Base-by-base conservation (phyloP, 2,329 filamentous ascomycete species). In the Volutella citrinella region DNA sequence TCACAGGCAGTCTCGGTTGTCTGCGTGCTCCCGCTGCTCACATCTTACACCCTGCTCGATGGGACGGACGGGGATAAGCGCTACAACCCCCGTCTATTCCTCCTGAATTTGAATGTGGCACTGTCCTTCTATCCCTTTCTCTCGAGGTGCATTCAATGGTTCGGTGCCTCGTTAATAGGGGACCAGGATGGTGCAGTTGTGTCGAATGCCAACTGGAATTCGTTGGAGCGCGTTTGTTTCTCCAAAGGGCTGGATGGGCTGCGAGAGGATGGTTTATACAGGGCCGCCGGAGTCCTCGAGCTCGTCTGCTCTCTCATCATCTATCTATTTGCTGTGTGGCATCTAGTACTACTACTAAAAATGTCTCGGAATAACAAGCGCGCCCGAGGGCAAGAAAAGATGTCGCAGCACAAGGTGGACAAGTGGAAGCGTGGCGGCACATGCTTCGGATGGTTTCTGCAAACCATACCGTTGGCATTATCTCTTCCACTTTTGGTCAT, bases 51-150 rank as follows among this genome's bases (percentile, higher is more conserved):
- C 9, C 26, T 53, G 6, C 30, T 51, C 0, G 36, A 49, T 16
- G 27, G 4, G 7, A 3, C 5, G 2, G 26, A 14, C 12, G 31
- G 19, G 5, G 30, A 25, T n/a, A 25, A 31, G 4, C 20, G 30
- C 9, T 35, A 50, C 15, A 48, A 38, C 16, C 19, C 34, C 2
- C 34, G 39, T 6, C 6, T 48, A 4, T 13, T 46, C 5, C 27
- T 48, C 6, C 22, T 50, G 7, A 40, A 22, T 16, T 6, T 32
- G 10, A 39, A 32, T 4, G 24, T 42, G 7, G 32, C 40, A 3
- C 11, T 53, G 5, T 52, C 45, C 2, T 53, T 52, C 19, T 51
- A 51, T 16, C 46, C 48, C 1, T 56, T 56, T 13, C 15, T 56
- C 6, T 52, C 48, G 4, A 41, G 44, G 25, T 52, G 49, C 10